Conservation (phyloP, 257 asterid genomes). For the Plantago major region DNA sequence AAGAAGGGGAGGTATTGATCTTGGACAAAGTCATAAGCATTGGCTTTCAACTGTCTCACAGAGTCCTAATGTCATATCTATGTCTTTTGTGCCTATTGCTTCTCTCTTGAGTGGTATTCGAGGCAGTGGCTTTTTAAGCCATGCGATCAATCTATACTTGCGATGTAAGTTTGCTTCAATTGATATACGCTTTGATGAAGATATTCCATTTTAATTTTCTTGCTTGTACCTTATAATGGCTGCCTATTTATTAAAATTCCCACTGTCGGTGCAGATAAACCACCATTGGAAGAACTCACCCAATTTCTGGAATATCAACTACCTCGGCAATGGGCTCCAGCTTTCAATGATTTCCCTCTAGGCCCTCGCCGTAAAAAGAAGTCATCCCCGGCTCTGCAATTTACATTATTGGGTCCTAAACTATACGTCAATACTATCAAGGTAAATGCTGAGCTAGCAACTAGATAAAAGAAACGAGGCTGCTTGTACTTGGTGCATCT, state of each 20-base stretch:
- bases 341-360: constrained; percentile 80
- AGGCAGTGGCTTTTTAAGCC: constrained; percentile 90
- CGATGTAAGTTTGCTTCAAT: constrained; percentile 60
- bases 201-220: constrained; percentile 2
- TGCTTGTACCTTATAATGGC: constrained; percentile 1
- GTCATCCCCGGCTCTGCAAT: constrained; percentile 79
- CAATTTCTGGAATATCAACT: constrained; percentile 86
- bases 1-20: constrained; percentile 73
- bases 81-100: constrained; percentile 89
- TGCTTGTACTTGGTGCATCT: background rate
- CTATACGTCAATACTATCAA: constrained; percentile 82
- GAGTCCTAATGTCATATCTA: constrained; percentile 79
- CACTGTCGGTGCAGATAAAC: constrained; percentile 58
- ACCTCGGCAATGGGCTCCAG: constrained; percentile 98
- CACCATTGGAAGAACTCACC: constrained; percentile 80
- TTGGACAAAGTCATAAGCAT: constrained; percentile 73
- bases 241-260: constrained; percentile 21
- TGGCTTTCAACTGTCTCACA: constrained; percentile 92
- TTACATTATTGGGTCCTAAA: constrained; percentile 79
- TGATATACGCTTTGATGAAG: background rate
- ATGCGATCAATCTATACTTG: constrained; percentile 80
- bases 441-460: constrained; percentile 34
- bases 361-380: constrained; percentile 65
- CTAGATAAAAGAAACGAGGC: constrained; percentile 3
- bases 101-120: constrained; percentile 74